Evolutionary conservation across 345 rosid genomes (phyloP), one percentile per base, ranked within the genome.

Genomic region (Populus euphratica): DNA sequence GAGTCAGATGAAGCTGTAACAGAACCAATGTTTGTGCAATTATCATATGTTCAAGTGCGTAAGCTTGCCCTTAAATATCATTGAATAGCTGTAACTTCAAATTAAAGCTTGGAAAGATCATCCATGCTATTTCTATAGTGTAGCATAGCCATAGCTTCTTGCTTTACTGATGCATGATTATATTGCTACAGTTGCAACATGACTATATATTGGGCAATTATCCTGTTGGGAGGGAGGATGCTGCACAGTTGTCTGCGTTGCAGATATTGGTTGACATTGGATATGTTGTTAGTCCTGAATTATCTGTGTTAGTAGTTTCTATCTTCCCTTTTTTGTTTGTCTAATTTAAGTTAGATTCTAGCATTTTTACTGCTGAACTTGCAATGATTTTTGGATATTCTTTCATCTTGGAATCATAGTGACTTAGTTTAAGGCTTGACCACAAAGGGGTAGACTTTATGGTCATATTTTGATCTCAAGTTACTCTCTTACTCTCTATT

Each of bases 151-250:
- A 38, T 76, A 25, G 14, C 49, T 31, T 47, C 8, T 43, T 56
- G 47, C 17, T 79, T 72, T 83, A 17, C 49, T 86, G 52, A 83
- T 76, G 70, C 74, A 69, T 27, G 69, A 36, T 50, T 78, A 64
- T 80, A 69, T 86, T 78, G 67, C 64, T 78, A 80, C 89, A 96
- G 99, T 85, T 96, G 85, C 99, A 96, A 86, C 99, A 96, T 87
- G 99, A 96, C 83, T 96, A 96, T 80, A 85, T 93, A 73, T 81
- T 89, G 86, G 99, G 99, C 74, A 93, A 93, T 85, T 96, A 93
- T 89, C 99, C 99, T 59, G 97, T 96, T 79, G 99, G 98, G 79
- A 91, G 98, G 86, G 99, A 96, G 83, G 98, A 91, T 89, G 98
- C 98, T 83, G 98, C 97, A 6, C 98, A 93, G 81, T 83, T 96